Evolutionary conservation across 1,284 basidiomycete species (phyloP).

Genomic region (Puccinia coronata): DNA sequence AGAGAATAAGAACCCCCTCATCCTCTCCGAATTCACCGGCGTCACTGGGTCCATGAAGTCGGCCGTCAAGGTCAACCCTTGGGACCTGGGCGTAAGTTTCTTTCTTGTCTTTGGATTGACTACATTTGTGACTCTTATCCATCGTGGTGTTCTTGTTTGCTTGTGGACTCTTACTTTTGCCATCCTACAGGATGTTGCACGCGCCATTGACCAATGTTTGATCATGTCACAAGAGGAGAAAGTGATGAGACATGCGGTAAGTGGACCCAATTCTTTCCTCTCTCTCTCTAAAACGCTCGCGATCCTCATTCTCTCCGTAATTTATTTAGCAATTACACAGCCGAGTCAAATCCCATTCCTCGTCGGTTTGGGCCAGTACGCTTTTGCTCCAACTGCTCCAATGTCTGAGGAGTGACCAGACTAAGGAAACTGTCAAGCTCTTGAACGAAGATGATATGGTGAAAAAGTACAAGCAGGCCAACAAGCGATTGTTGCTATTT

Average conservation of each 20-base stretch:
- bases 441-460: slow-evolving; percentile 71
- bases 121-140: slow-evolving; percentile 1
- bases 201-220: slow-evolving; percentile 88
- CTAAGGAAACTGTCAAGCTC: slow-evolving; percentile 81
- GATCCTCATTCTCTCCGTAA: background rate
- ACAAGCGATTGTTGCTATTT: slow-evolving; percentile 86
- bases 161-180: background rate
- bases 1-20: slow-evolving; percentile 76
- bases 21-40: slow-evolving; percentile 96
- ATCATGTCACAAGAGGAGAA: slow-evolving; percentile 79
- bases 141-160: too few species aligned
- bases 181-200: slow-evolving; percentile 75
- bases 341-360: slow-evolving; percentile 89
- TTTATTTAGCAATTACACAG: slow-evolving; percentile 66
- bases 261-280: slow-evolving; percentile 16
- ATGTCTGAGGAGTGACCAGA: slow-evolving; percentile 76
- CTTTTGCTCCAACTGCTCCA: slow-evolving; percentile 84
- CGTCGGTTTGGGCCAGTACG: slow-evolving; percentile 90
- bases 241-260: slow-evolving; percentile 69
- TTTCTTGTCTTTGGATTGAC: background rate
- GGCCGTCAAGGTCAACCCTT: slow-evolving; percentile 72
- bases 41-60: slow-evolving; percentile 83
- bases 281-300: background rate
- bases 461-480: slow-evolving; percentile 69
- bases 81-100: slow-evolving; percentile 74